These are phyloP conservation scores for Myriosclerotinia scirpicola DNA, from an alignment of 2,329 filamentous ascomycete genomes.

Conservation along the genomic window DNA sequence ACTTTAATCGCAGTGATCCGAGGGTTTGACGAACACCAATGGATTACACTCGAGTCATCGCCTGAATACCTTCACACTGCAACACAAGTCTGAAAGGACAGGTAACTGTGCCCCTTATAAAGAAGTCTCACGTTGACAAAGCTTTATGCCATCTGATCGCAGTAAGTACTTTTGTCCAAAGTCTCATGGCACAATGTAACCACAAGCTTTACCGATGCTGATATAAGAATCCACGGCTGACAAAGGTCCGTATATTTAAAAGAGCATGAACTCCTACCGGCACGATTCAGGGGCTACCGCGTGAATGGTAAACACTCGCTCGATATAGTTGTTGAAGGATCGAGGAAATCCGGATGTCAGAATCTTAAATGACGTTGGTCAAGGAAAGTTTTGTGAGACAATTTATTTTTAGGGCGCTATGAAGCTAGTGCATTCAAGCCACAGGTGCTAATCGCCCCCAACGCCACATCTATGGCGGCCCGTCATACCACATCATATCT, in stretches of 20 bases:
- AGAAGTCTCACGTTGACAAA: not conserved
- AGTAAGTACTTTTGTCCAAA: not conserved
- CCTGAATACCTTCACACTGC: not conserved
- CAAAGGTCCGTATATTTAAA: not conserved
- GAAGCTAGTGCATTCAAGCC: constrained; percentile 5
- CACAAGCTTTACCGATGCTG: not conserved
- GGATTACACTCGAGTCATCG: not conserved
- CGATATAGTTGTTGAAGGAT: constrained; percentile 11
- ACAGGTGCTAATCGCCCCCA: not conserved
- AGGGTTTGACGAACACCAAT: not conserved
- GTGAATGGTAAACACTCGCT: not conserved
- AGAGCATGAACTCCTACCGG: not conserved
- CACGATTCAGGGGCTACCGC: not conserved
- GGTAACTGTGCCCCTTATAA: not conserved
- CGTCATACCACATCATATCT: not conserved
- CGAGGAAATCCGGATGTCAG: constrained; percentile 7
- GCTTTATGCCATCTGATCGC: constrained; percentile 15
- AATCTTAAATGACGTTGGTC: not conserved
- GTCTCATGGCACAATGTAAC: not conserved
- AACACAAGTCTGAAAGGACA: not conserved
- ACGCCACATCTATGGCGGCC: constrained; percentile 8
- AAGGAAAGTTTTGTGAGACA: not conserved
- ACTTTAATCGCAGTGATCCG: not conserved
- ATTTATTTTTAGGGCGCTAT: not conserved
- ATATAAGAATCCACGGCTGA: constrained; percentile 8